Conservation (phyloP, 306 rosid genomes). For the Styphnolobium japonicum region DNA sequence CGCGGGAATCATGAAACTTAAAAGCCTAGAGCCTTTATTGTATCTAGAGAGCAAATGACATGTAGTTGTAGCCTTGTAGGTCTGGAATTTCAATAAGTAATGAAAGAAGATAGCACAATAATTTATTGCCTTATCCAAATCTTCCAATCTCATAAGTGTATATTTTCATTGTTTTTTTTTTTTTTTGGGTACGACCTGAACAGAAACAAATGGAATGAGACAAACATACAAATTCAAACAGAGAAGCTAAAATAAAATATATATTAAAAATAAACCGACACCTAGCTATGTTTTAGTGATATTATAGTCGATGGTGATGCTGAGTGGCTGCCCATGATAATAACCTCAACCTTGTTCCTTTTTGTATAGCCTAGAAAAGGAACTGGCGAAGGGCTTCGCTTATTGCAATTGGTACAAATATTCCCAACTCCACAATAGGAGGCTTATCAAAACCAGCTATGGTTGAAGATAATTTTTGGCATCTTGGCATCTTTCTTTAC, state of each 20-base stretch:
- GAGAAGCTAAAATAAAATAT: neutral
- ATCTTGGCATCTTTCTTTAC: too few species aligned
- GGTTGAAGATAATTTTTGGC: too few species aligned
- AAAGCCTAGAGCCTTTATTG: conserved; percentile 33
- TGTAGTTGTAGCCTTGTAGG: conserved; percentile 19
- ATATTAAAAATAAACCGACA: too few species aligned
- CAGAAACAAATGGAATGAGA: neutral
- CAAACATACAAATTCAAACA: neutral
- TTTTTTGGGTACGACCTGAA: neutral
- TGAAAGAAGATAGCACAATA: neutral
- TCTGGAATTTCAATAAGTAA: conserved; percentile 8
- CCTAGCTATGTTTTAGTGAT: neutral
- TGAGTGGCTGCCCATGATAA: too few species aligned
- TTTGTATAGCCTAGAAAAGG: too few species aligned
- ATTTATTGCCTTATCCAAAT: conserved; percentile 12
- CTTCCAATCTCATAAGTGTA: neutral
- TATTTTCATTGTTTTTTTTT: neutral
- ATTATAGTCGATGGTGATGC: too few species aligned
- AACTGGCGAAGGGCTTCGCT: too few species aligned
- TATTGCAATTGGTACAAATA: too few species aligned
- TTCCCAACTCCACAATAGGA: too few species aligned
- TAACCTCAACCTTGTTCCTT: too few species aligned
- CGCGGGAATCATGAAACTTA: conserved; percentile 27
- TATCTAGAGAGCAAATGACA: conserved; percentile 37
- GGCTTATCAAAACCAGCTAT: too few species aligned